Percentiles rank a stretch among this genome's conserved stretches.
Conservation (phyloP, 2,329 filamentous ascomycete species). For the Corinectria fuckeliana region DNA sequence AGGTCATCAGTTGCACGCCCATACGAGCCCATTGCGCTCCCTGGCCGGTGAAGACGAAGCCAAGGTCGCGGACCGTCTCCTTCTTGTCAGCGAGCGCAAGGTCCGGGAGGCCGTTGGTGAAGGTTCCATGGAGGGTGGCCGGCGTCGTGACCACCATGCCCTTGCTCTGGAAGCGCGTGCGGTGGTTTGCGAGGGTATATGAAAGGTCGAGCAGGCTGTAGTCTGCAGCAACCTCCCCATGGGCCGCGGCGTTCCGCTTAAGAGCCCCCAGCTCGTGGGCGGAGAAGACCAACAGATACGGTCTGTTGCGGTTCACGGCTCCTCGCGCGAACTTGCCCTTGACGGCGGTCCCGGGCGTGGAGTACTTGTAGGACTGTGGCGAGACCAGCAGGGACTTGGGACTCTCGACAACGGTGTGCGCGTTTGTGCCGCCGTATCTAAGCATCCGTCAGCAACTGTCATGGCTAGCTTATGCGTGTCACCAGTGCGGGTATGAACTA, state of each 20-base stretch:
- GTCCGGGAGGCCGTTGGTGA: not conserved
- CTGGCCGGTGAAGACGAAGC: constrained; percentile 42
- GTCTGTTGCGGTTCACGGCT: not conserved
- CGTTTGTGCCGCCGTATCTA: constrained; percentile 35
- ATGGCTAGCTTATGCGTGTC: too few relatives aligned
- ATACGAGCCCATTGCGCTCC: constrained; percentile 46
- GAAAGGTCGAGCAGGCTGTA: not conserved
- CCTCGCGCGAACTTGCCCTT: constrained; percentile 3
- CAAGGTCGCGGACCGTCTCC: not conserved
- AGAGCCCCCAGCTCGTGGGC: too few relatives aligned
- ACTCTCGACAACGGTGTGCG: constrained; percentile 29
- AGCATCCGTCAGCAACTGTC: too few relatives aligned
- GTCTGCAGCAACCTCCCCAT: too few relatives aligned
- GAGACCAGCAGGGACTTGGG: not conserved
- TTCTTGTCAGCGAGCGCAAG: too few relatives aligned
- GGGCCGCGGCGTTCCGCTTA: too few relatives aligned
- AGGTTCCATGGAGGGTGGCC: not conserved
- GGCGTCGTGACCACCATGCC: too few relatives aligned
- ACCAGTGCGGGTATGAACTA: too few relatives aligned
- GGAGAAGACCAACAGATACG: not conserved
- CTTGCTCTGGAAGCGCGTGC: too few relatives aligned
- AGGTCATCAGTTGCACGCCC: constrained; percentile 38
- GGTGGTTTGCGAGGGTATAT: constrained; percentile 7
- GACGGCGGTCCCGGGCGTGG: not conserved
- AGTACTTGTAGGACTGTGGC: not conserved